These are phyloP conservation scores for Macroventuria anomochaeta DNA, from an alignment of 2,329 filamentous ascomycete genomes.

Conservation along the genomic window DNA sequence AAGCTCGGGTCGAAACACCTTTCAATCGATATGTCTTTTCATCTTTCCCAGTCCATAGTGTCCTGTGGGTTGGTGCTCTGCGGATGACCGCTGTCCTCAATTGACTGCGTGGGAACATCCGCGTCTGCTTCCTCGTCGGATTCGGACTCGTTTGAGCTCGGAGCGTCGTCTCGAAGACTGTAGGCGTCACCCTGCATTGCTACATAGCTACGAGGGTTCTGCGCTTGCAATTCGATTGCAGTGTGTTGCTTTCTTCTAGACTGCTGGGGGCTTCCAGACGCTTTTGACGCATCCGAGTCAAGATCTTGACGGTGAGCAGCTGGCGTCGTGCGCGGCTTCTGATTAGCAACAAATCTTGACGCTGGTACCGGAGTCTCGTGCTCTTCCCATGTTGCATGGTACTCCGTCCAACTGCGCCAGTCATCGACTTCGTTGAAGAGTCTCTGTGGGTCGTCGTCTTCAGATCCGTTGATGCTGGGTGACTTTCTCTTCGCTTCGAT, in stretches of 20 bases:
- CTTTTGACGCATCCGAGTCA: constrained; percentile 5
- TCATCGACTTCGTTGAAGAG: constrained; percentile 47
- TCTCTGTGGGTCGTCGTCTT: constrained; percentile 27
- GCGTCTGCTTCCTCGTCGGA: constrained; percentile 7
- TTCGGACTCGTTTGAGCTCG: not conserved
- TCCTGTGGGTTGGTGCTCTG: not conserved
- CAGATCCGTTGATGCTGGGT: constrained; percentile 35
- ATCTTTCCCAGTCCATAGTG: constrained; percentile 15
- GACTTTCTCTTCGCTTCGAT: constrained; percentile 22
- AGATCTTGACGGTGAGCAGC: not conserved
- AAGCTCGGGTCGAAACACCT: not conserved
- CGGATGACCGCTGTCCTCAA: not conserved
- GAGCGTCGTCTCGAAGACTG: not conserved
- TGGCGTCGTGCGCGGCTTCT: constrained; percentile 13
- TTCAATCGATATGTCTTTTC: too few species aligned
- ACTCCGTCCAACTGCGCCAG: constrained; percentile 57
- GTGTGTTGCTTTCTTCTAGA: constrained; percentile 5
- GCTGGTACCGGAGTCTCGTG: constrained; percentile 23
- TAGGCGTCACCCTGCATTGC: constrained; percentile 23
- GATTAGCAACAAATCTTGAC: constrained; percentile 28
- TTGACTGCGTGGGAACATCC: constrained; percentile 12
- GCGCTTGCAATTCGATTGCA: constrained; percentile 27
- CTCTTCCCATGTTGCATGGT: constrained; percentile 60
- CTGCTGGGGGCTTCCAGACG: not conserved
- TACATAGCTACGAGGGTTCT: constrained; percentile 34